phyloP scores from a whole-genome alignment of 305 asterid genomes.

The Fraxinus sp. region DNA sequence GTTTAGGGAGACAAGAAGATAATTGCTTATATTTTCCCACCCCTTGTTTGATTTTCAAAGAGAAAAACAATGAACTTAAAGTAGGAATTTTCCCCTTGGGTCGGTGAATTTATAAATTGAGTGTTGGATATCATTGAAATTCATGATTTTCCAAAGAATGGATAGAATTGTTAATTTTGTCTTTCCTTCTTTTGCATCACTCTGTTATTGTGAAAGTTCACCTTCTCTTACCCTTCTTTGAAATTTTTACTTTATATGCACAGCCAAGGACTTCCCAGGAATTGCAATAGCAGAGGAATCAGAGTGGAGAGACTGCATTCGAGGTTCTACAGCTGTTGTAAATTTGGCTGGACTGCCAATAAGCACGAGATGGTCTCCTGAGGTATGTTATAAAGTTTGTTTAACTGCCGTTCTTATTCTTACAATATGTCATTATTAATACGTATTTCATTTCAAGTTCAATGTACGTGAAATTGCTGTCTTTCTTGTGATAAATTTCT shows the following conservation, averaged over 20 bases:
- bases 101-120: background rate
- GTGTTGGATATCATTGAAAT: background rate
- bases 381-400: conserved; percentile 41
- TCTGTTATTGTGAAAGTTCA: background rate
- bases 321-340: conserved; percentile 86
- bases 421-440: background rate
- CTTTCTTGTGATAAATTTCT: background rate
- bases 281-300: conserved; percentile 73
- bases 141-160: background rate
- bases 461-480: background rate
- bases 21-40: background rate
- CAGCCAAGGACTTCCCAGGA: conserved; percentile 73
- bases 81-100: background rate
- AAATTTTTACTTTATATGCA: conserved; percentile 24
- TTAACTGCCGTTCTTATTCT: background rate
- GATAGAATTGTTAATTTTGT: background rate
- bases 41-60: background rate
- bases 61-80: background rate
- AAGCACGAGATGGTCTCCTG: conserved; percentile 91
- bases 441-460: background rate
- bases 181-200: background rate
- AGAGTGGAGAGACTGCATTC: conserved; percentile 76
- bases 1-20: conserved; percentile 2
- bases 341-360: conserved; percentile 91
- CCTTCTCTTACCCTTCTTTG: conserved; percentile 18